These are phyloP conservation scores for Ophiocordyceps sinensis DNA, from an alignment of 2,329 filamentous ascomycete genomes.

Conservation along the genomic window DNA sequence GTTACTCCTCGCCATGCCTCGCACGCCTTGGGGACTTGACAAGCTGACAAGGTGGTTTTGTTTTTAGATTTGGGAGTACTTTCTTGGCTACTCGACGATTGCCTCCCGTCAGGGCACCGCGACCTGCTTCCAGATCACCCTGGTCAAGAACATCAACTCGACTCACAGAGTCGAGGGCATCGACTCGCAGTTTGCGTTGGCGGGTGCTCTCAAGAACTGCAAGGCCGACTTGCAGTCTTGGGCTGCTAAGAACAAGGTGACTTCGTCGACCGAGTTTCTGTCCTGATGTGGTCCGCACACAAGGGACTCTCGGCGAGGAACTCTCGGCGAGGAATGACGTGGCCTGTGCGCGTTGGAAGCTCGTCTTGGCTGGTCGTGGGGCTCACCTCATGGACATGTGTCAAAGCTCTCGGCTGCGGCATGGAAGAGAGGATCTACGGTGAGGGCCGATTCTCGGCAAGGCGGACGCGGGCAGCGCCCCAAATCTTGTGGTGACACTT, in stretches of 20 bases:
- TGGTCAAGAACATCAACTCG: constrained; percentile 89
- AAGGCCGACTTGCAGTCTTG: constrained; percentile 18
- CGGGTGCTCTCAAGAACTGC: constrained; percentile 38
- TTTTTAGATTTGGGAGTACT: constrained; percentile 75
- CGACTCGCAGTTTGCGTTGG: constrained; percentile 52
- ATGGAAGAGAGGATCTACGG: too few species aligned
- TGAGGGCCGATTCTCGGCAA: too few species aligned
- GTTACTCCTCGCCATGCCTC: constrained; percentile 13
- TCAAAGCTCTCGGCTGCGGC: too few species aligned
- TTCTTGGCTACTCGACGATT: constrained; percentile 78
- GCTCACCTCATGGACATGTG: too few species aligned
- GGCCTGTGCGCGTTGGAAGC: too few species aligned
- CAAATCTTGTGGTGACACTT: too few species aligned
- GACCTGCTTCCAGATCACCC: constrained; percentile 76
- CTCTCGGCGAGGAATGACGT: not conserved
- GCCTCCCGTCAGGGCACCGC: constrained; percentile 72
- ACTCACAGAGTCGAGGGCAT: constrained; percentile 74
- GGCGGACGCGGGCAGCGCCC: too few species aligned
- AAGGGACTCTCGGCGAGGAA: not conserved
- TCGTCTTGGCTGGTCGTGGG: too few species aligned
- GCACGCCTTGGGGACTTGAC: not conserved
- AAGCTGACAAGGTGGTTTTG: not conserved
- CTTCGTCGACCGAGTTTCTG: constrained; percentile 15
- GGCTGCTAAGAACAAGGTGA: constrained; percentile 22
- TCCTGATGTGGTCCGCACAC: constrained; percentile 2